Percentiles rank a stretch among this genome's conserved stretches.
These are phyloP conservation scores for Blastobotrys niveus DNA, from an alignment of 1,139 yeast genomes.

Conservation along the genomic window DNA sequence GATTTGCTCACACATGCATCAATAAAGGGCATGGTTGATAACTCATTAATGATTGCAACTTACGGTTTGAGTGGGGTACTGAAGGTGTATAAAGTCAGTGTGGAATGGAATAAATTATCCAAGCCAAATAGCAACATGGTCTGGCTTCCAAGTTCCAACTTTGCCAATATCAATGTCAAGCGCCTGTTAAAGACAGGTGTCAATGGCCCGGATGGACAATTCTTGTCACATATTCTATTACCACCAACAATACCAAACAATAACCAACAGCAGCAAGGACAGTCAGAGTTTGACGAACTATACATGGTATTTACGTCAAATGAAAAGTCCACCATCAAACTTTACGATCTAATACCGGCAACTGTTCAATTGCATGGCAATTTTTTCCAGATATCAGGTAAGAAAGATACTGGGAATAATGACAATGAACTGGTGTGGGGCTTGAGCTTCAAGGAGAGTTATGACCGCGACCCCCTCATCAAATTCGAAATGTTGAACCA, in stretches of 20 bases:
- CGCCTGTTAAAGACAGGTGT: constrained; percentile 17
- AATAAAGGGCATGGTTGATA: constrained; percentile 54
- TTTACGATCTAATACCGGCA: constrained; percentile 27
- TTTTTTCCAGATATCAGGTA: constrained; percentile 24
- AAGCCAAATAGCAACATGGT: constrained; percentile 15
- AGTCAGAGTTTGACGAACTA: constrained; percentile 38
- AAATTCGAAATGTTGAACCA: constrained; percentile 20
- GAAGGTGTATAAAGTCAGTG: constrained; percentile 42
- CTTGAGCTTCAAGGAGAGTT: constrained; percentile 11
- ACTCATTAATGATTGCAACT: constrained; percentile 45
- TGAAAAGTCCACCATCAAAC: constrained; percentile 21
- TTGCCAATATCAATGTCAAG: constrained; percentile 18
- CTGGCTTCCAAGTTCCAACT: constrained; percentile 16
- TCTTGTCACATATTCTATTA: constrained; percentile 29
- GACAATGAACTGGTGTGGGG: constrained; percentile 15
- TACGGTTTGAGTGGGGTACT: constrained; percentile 43
- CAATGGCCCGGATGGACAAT: constrained; percentile 16
- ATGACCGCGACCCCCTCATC: constrained; percentile 18
- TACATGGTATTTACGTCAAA: constrained; percentile 31
- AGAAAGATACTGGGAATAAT: constrained; percentile 15
- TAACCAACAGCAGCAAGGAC: constrained; percentile 2
- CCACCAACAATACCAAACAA: constrained; percentile 21
- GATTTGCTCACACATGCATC: constrained; percentile 43
- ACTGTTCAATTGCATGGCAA: constrained; percentile 32
- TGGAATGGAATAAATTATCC: constrained; percentile 52